Percentiles rank a stretch among this genome's conserved stretches.
Evolutionary conservation across 352 stramenopile genomes (phyloP).

Genomic region (Lagenidium sp.): DNA sequence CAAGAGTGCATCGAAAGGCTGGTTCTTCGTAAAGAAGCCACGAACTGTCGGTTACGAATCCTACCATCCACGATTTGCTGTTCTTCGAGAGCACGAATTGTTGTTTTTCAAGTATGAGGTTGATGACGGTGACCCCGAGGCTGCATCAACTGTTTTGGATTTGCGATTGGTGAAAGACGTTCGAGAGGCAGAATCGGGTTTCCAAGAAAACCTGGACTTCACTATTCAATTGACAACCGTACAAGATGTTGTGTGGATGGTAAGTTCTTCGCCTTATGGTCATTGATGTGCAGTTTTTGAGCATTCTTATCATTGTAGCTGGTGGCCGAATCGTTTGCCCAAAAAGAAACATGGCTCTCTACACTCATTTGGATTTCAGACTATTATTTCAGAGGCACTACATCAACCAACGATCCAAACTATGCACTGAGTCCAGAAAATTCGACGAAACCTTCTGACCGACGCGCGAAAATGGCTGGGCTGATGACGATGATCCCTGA

Average conservation of each 20-base stretch:
- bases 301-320: slow-evolving; percentile 24
- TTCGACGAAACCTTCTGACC: slow-evolving; percentile 33
- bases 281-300: background rate
- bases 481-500: slow-evolving; percentile 20
- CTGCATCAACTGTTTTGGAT: slow-evolving; percentile 54
- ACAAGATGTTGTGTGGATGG: slow-evolving; percentile 72
- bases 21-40: slow-evolving; percentile 82
- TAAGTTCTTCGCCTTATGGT: slow-evolving; percentile 12
- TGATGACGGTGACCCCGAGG: slow-evolving; percentile 42
- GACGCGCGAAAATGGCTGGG: slow-evolving; percentile 12
- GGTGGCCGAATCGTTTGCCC: slow-evolving; percentile 64
- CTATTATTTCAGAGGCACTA: slow-evolving; percentile 55
- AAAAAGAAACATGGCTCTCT: slow-evolving; percentile 85
- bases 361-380: slow-evolving; percentile 80
- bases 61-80: slow-evolving; percentile 80
- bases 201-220: slow-evolving; percentile 77
- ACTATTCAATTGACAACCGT: slow-evolving; percentile 76
- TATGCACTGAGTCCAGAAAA: slow-evolving; percentile 23
- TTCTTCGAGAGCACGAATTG: slow-evolving; percentile 67
- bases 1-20: slow-evolving; percentile 57
- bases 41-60: slow-evolving; percentile 48
- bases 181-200: slow-evolving; percentile 68
- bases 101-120: slow-evolving; percentile 86
- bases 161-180: slow-evolving; percentile 74
- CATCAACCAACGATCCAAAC: slow-evolving; percentile 3